A percentile compares a stretch with the other conserved stretches of the same genome.
Conservation (phyloP, 768 basidiomycete species). For the Psilocybe cubensis region DNA sequence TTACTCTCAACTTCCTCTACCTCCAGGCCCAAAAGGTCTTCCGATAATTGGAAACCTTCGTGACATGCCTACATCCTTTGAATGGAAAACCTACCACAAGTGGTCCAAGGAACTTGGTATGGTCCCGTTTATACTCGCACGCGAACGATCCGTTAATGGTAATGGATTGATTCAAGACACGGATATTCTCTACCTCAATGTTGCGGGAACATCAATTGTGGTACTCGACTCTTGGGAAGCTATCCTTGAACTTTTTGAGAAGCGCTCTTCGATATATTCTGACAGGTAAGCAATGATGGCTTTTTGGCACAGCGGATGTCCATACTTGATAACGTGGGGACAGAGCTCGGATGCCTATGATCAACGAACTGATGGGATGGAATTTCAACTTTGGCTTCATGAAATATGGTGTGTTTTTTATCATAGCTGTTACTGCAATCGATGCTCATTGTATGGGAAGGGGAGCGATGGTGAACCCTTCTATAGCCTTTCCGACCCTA, state of each 20-base stretch:
- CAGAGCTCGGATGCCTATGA: constrained; percentile 26
- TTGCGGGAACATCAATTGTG: constrained; percentile 28
- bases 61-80: constrained; percentile 19
- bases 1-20: constrained; percentile 20
- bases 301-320: not conserved
- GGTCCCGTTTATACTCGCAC: not conserved
- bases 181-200: constrained; percentile 31
- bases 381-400: constrained; percentile 23
- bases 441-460: constrained; percentile 3
- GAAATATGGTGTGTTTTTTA: constrained; percentile 14
- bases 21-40: constrained; percentile 29
- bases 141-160: not conserved
- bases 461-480: constrained; percentile 24
- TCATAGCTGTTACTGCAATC: constrained; percentile 25
- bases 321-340: too few species aligned
- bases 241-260: constrained; percentile 44
- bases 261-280: constrained; percentile 43
- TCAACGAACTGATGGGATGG: constrained; percentile 29
- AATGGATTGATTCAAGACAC: constrained; percentile 20
- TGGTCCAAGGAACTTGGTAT: constrained; percentile 40
- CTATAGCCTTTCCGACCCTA: constrained; percentile 17
- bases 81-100: constrained; percentile 27
- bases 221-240: constrained; percentile 41
- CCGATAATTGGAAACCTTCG: constrained; percentile 30
- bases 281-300: constrained; percentile 23